A percentile compares a stretch with the other conserved stretches of the same genome.
Conservation (phyloP, 176 grass and related monocot genomes). For the Eleusine coracana region DNA sequence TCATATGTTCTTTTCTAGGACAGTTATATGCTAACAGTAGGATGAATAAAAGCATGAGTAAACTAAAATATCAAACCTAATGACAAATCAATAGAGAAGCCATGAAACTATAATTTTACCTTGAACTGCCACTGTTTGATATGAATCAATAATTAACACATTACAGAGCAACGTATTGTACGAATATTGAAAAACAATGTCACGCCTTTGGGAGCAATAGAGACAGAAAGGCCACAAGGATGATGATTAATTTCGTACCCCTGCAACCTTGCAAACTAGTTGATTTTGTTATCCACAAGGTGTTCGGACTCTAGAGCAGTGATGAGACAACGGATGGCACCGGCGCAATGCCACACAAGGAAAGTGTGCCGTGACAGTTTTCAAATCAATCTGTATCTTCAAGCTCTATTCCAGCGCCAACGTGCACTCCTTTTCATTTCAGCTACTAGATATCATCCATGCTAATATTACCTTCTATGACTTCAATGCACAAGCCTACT, state of each 20-base stretch:
- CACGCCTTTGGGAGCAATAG: not conserved
- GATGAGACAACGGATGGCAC: not conserved
- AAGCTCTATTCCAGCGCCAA: not conserved
- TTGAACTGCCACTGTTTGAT: too few species aligned
- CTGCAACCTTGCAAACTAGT: not conserved
- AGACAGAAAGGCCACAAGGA: not conserved
- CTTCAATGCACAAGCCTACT: conserved; percentile 48
- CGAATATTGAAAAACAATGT: not conserved
- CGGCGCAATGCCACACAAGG: not conserved
- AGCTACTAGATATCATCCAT: conserved; percentile 37
- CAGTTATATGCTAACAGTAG: too few species aligned
- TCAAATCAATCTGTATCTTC: not conserved
- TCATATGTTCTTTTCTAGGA: too few species aligned
- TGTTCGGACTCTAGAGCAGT: too few species aligned
- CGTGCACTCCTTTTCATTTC: not conserved
- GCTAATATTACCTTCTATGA: conserved; percentile 51
- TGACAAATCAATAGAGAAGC: too few species aligned
- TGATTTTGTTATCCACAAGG: not conserved
- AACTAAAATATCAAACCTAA: too few species aligned
- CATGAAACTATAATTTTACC: too few species aligned
- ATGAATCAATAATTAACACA: not conserved
- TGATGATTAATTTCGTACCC: not conserved
- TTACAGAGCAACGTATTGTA: too few species aligned
- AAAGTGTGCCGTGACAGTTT: not conserved
- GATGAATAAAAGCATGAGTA: too few species aligned